Conservation (phyloP, 2,329 filamentous ascomycete genomes). For the Cercospora sojina region DNA sequence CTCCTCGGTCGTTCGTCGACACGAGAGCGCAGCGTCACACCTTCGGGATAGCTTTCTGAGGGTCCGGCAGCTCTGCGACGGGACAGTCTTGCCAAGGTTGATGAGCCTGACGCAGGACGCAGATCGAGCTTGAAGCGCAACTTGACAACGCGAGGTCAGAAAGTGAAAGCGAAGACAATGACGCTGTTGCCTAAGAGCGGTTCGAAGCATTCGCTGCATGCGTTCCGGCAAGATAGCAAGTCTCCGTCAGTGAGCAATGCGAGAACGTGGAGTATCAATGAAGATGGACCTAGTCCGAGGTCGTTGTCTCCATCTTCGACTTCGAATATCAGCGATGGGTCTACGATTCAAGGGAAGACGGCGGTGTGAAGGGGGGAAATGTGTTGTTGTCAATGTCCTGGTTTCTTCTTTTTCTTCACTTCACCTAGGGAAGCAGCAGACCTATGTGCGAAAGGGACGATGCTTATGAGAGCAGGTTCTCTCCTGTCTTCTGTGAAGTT, state of each 20-base stretch:
- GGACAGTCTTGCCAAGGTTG: neutral
- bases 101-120: neutral
- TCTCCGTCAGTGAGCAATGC: neutral
- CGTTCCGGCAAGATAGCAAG: neutral
- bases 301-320: conserved; percentile 1
- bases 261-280: neutral
- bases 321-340: neutral
- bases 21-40: conserved; percentile 35
- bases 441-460: neutral
- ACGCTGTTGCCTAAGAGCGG: conserved; percentile 4
- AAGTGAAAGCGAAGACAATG: conserved; percentile 7
- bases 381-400: neutral
- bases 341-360: neutral
- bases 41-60: conserved; percentile 28
- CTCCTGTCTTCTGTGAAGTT: neutral
- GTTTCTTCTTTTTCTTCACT: neutral
- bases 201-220: conserved; percentile 1
- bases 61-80: neutral
- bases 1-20: conserved; percentile 27
- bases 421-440: conserved; percentile 3
- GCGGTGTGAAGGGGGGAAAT: neutral
- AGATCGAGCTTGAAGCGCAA: conserved; percentile 11
- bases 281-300: neutral
- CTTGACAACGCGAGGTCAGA: neutral
- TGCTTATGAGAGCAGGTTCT: neutral